Evolutionary conservation across 163 green algal genomes (phyloP).

Genomic region (Chloroidium sp.): DNA sequence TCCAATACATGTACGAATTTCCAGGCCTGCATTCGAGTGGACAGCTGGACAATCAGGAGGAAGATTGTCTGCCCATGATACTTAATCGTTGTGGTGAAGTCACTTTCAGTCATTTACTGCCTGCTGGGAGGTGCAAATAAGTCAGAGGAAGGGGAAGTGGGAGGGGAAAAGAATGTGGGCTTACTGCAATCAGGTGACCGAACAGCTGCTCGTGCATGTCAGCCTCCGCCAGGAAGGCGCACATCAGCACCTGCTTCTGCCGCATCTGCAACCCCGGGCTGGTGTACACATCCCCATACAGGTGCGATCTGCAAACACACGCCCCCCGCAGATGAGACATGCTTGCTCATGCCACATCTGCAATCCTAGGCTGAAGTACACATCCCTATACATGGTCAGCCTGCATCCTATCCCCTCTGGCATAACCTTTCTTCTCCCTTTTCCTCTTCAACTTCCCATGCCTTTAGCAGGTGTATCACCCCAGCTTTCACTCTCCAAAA

Average conservation of each 20-base stretch:
- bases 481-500: no score
- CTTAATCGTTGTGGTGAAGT: neutral
- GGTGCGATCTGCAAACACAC: constrained; percentile 30
- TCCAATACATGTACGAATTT: no score
- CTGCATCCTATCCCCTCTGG: neutral
- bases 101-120: no score
- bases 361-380: neutral
- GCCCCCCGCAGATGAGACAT: no score
- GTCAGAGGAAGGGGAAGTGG: neutral
- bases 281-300: constrained; percentile 62
- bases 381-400: neutral
- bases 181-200: constrained; percentile 41
- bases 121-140: neutral
- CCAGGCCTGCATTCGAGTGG: no score
- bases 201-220: constrained; percentile 63
- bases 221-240: constrained; percentile 35
- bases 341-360: neutral
- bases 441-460: no score
- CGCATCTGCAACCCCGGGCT: constrained; percentile 37
- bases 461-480: no score
- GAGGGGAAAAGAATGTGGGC: neutral
- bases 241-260: constrained; percentile 52
- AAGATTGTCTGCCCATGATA: neutral
- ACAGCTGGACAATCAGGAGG: no score
- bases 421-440: no score